Evolutionary conservation across 2,329 filamentous ascomycete genomes (phyloP), one percentile per base, ranked within the genome.

Genomic region (Lasiodiplodia sp.): DNA sequence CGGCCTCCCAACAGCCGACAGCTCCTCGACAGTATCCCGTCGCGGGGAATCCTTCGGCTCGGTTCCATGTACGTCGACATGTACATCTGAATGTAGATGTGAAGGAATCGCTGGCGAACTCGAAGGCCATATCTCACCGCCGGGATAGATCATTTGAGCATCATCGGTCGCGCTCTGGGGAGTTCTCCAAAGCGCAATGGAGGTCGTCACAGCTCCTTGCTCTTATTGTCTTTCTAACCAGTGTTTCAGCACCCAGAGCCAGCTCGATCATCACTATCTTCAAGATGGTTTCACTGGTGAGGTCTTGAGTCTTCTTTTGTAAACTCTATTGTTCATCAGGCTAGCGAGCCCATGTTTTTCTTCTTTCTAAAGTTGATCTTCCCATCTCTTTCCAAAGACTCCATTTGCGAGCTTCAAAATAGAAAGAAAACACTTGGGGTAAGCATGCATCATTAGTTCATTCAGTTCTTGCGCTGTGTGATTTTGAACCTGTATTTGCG

Each of bases 391-490:
- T 51, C 31, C 8, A 34, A 8, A 10, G n/a, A 14, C n/a, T 38
- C 52, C 2, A 28, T 28, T 28, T 28, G 28, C 28, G 28, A 6
- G 28, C 4, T 28, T 28, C 28, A 28, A 28, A 57, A n/a, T 57
- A 34, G 23, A 38, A n/a, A 18, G 16, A 62, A 31, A 62, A 21
- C 2, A 7, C 11, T 5, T 57, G n/a, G n/a, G 34, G n/a, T 25
- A 11, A 8, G 12, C 5, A 10, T 23, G 10, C 10, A 23, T 38
- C 34, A 11, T 51, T 47, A 64, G 18, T 25, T 28, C 12, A 16
- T 37, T 25, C 28, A 28, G 18, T 51, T 56, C 63, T 55, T 66
- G 23, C 53, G 51, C 11, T 66, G 47, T 7, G 64, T 66, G 23
- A 66, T 47, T 23, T 57, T 66, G 51, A 66, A 28, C 51, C 64